A percentile compares a stretch with the other conserved stretches of the same genome.
phyloP scores from a whole-genome alignment of 2,329 filamentous ascomycete species.

The Aureobasidium vineae region DNA sequence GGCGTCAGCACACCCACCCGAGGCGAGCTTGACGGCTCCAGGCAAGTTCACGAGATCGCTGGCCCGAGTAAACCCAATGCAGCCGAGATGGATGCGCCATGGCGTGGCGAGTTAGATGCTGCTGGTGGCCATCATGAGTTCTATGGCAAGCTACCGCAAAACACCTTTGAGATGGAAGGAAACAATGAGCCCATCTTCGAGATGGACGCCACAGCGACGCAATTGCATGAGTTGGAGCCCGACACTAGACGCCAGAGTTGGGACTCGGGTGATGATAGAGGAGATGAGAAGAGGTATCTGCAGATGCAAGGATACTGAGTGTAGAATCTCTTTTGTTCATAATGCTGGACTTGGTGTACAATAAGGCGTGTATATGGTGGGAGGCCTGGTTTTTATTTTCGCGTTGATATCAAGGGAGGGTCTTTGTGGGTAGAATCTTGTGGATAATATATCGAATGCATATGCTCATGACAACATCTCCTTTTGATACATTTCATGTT shows the following conservation, averaged over 20 bases:
- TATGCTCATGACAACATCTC: background rate
- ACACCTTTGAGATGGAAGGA: constrained; percentile 32
- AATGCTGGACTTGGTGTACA: background rate
- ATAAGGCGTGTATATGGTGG: background rate
- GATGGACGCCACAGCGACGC: constrained; percentile 33
- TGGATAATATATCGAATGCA: background rate
- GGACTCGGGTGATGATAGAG: constrained; percentile 25
- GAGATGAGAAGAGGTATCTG: constrained; percentile 28
- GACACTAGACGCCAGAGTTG: constrained; percentile 25
- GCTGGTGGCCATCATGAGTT: constrained; percentile 28
- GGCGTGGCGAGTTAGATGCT: constrained; percentile 37
- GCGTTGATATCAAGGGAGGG: constrained; percentile 14
- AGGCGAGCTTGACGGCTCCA: constrained; percentile 37
- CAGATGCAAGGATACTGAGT: constrained; percentile 21
- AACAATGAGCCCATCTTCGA: constrained; percentile 33
- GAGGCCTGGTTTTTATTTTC: background rate
- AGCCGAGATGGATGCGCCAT: constrained; percentile 37
- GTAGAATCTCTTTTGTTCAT: constrained; percentile 2
- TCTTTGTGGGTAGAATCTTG: background rate
- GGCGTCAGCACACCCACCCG: constrained; percentile 36
- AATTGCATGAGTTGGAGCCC: constrained; percentile 33
- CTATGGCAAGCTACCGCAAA: constrained; percentile 28
- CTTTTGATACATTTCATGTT: background rate
- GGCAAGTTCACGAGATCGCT: constrained; percentile 39
- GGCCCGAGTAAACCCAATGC: constrained; percentile 33